Evolutionary conservation across 2,329 filamentous ascomycete genomes (phyloP).

Genomic region (Scedosporium apiospermum): DNA sequence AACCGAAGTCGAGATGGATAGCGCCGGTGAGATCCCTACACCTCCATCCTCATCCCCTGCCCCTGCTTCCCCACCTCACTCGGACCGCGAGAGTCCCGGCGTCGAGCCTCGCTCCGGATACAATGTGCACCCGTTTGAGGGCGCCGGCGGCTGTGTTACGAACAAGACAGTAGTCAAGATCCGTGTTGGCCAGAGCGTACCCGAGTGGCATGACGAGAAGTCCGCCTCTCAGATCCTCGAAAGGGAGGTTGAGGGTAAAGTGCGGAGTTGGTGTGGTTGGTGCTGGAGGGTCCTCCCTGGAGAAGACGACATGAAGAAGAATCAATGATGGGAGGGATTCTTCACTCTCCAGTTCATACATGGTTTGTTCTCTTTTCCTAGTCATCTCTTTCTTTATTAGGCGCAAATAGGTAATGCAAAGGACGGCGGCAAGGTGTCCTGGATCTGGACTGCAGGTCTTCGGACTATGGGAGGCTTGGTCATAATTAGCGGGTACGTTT

Average conservation of each 20-base stretch:
- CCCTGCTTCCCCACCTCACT: conserved; percentile 8
- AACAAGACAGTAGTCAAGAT: conserved; percentile 79
- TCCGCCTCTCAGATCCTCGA: conserved; percentile 55
- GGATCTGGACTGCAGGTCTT: too few species aligned
- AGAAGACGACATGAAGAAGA: conserved; percentile 25
- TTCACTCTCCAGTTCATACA: too few species aligned
- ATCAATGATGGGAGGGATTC: not conserved
- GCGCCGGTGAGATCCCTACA: conserved; percentile 55
- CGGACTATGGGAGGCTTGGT: too few species aligned
- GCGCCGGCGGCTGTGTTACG: conserved; percentile 81
- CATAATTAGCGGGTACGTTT: too few species aligned
- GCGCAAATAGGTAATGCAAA: too few species aligned
- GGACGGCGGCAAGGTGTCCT: too few species aligned
- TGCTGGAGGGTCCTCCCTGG: conserved; percentile 68
- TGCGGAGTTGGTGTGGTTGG: conserved; percentile 88
- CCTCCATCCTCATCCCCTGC: conserved; percentile 11
- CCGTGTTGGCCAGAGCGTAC: conserved; percentile 72
- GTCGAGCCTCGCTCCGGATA: conserved; percentile 57
- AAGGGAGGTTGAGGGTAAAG: conserved; percentile 57
- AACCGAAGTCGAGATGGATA: conserved; percentile 77
- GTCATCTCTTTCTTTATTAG: too few species aligned
- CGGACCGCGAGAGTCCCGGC: conserved; percentile 9
- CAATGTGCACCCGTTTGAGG: conserved; percentile 78
- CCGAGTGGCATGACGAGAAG: conserved; percentile 74
- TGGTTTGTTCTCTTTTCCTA: too few species aligned